Conservation (phyloP, 176 grass and related monocot genomes). For the Eremochloa ophiuroides region DNA sequence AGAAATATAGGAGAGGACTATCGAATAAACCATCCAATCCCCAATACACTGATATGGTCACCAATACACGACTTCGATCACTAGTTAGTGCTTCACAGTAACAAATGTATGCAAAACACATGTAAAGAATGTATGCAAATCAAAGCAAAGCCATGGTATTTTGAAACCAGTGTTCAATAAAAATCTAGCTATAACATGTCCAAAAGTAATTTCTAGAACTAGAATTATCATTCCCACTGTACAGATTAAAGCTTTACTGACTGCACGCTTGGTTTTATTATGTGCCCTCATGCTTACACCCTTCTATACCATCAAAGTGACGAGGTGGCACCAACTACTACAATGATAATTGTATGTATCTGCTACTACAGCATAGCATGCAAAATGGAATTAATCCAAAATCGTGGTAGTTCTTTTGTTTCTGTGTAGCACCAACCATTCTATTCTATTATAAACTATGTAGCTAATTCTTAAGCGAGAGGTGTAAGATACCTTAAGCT, state of each 20-base stretch:
- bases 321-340: background rate
- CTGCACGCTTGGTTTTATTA: background rate
- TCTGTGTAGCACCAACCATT: background rate
- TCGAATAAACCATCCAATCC: no score
- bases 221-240: background rate
- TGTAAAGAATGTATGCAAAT: no score
- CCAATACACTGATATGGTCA: no score
- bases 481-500: background rate
- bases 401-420: no score
- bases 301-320: background rate
- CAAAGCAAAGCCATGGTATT: no score
- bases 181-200: no score
- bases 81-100: no score
- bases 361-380: background rate
- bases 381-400: background rate
- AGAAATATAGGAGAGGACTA: no score
- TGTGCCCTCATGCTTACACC: background rate
- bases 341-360: background rate
- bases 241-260: background rate
- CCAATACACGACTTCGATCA: no score
- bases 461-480: background rate
- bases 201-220: background rate
- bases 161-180: no score
- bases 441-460: background rate
- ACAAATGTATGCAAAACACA: no score